Evolutionary conservation across 805 yeast species (phyloP).

Genomic region (Scheffersomyces lignosus): DNA sequence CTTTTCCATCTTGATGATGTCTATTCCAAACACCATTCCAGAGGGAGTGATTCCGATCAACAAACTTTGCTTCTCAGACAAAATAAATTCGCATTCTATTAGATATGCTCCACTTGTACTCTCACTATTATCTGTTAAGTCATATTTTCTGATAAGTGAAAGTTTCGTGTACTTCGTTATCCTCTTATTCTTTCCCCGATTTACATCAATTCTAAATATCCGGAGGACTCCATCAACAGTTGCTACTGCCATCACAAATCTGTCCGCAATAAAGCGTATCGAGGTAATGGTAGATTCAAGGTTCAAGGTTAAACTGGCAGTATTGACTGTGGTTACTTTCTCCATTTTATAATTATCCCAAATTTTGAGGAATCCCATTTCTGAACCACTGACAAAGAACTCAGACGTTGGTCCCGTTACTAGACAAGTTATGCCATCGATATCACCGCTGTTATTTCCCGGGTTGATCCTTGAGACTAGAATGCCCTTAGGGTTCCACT

Average conservation of each 20-base stretch:
- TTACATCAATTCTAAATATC: slow-evolving; percentile 35
- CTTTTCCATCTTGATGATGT: slow-evolving; percentile 56
- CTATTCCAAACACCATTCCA: slow-evolving; percentile 52
- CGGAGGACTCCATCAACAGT: slow-evolving; percentile 48
- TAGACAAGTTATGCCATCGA: slow-evolving; percentile 51
- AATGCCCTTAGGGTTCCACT: slow-evolving; percentile 45
- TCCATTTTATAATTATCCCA: slow-evolving; percentile 78
- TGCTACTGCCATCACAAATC: slow-evolving; percentile 60
- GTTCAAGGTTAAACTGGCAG: slow-evolving; percentile 45
- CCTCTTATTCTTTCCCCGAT: slow-evolving; percentile 32
- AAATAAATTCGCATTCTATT: slow-evolving; percentile 41
- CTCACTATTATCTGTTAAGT: slow-evolving; percentile 29
- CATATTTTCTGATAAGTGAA: slow-evolving; percentile 40
- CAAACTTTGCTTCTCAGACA: slow-evolving; percentile 38
- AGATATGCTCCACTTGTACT: slow-evolving; percentile 35
- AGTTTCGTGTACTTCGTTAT: slow-evolving; percentile 29
- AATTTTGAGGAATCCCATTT: slow-evolving; percentile 65
- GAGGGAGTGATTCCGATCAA: slow-evolving; percentile 54
- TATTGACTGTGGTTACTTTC: slow-evolving; percentile 53
- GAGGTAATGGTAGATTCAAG: slow-evolving; percentile 51
- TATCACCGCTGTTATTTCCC: slow-evolving; percentile 42
- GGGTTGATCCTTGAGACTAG: slow-evolving; percentile 66
- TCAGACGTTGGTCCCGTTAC: slow-evolving; percentile 60
- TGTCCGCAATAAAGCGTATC: slow-evolving; percentile 50
- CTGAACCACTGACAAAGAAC: slow-evolving; percentile 77